These are phyloP conservation scores for Stephania japonica DNA, from an alignment of 164 flowering plant species.

Conservation along the genomic window DNA sequence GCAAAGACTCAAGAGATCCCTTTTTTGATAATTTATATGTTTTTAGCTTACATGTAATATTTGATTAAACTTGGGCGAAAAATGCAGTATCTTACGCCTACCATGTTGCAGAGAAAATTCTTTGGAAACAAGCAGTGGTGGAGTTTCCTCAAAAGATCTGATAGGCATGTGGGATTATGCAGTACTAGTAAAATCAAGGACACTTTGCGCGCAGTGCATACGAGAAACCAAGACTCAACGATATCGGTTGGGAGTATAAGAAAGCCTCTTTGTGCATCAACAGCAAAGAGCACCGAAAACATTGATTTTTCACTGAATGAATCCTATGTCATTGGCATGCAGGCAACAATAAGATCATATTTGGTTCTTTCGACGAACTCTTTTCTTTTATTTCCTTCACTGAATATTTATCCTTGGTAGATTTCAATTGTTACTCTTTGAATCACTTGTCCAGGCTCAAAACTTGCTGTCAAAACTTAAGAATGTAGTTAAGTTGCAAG, in stretches of 20 bases:
- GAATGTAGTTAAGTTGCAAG: constrained; percentile 79
- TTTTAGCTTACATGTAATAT: too few species aligned
- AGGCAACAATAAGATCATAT: constrained; percentile 61
- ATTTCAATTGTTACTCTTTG: background rate
- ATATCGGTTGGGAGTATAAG: background rate
- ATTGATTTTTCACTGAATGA: constrained; percentile 38
- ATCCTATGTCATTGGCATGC: constrained; percentile 50
- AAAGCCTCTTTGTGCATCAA: background rate
- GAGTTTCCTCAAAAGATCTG: constrained; percentile 87
- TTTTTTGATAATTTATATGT: too few species aligned
- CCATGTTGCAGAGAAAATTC: constrained; percentile 43
- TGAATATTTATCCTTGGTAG: background rate
- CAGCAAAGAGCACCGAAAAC: constrained; percentile 14
- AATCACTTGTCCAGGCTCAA: constrained; percentile 46
- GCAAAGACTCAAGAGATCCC: too few species aligned
- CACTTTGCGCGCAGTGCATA: constrained; percentile 32
- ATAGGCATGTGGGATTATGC: constrained; percentile 66
- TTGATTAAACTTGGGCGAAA: too few species aligned
- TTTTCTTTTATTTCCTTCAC: background rate
- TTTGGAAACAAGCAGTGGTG: constrained; percentile 68
- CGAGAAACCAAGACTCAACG: constrained; percentile 39
- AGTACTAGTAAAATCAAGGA: constrained; percentile 52
- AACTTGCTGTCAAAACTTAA: constrained; percentile 45
- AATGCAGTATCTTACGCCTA: background rate
- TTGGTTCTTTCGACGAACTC: constrained; percentile 41